These are phyloP conservation scores for Flaveria bidentis DNA, from an alignment of 129 eudicot genomes.

Conservation along the genomic window DNA sequence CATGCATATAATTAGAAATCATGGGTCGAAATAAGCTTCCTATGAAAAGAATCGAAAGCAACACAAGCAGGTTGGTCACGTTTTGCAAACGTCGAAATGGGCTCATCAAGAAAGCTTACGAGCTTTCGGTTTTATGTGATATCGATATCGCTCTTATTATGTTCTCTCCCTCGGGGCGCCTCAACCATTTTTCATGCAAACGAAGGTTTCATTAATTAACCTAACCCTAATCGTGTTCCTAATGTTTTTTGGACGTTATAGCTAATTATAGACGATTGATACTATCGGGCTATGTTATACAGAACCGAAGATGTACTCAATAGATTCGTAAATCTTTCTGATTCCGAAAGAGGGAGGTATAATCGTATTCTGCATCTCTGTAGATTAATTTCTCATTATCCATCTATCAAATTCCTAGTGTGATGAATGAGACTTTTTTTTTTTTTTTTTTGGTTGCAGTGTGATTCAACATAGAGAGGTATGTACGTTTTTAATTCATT, in stretches of 20 bases:
- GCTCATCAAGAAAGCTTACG: conserved; percentile 82
- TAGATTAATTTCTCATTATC: neutral
- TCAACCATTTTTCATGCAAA: conserved; percentile 71
- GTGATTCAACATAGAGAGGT: conserved; percentile 68
- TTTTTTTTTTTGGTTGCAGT: conserved; percentile 49
- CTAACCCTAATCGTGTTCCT: conserved; percentile 9
- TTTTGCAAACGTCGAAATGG: conserved; percentile 88
- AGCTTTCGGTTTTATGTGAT: conserved; percentile 72
- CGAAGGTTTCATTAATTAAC: conserved; percentile 40
- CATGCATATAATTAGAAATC: conserved; percentile 42
- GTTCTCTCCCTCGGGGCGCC: conserved; percentile 78
- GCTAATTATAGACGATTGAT: neutral
- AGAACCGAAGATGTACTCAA: conserved; percentile 73
- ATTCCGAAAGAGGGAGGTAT: conserved; percentile 79
- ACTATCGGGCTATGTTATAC: neutral
- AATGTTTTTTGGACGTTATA: neutral
- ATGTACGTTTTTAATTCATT: conserved; percentile 7
- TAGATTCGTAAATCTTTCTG: conserved; percentile 61
- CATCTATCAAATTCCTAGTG: neutral
- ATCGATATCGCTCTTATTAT: conserved; percentile 76
- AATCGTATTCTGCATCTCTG: neutral
- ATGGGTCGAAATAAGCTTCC: conserved; percentile 85
- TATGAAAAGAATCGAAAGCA: conserved; percentile 71
- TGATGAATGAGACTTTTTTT: conserved; percentile 18
- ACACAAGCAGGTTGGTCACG: conserved; percentile 69